Evolutionary conservation across 1,139 yeast species (phyloP).

Genomic region (Saccharomycopsis phalli): DNA sequence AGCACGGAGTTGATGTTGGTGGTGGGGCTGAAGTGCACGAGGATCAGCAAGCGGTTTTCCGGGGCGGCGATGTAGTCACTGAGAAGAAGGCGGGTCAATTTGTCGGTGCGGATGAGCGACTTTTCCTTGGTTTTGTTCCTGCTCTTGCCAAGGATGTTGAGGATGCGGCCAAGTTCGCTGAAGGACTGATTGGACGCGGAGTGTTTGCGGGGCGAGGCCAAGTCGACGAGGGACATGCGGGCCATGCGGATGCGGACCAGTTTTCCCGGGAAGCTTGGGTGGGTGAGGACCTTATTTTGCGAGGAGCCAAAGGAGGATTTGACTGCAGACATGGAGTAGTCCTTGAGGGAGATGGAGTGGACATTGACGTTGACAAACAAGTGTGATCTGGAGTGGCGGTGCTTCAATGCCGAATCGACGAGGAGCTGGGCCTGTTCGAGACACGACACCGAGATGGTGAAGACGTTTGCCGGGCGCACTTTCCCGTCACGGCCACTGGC

Average conservation of each 20-base stretch:
- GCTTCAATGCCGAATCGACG: conserved; percentile 20
- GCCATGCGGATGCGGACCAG: conserved; percentile 22
- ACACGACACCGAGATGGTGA: conserved; percentile 28
- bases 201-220: conserved; percentile 46
- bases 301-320: conserved; percentile 6
- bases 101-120: conserved; percentile 36
- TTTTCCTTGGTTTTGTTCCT: conserved; percentile 28
- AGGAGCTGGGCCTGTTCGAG: conserved; percentile 26
- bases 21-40: conserved; percentile 14
- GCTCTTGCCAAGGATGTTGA: conserved; percentile 31
- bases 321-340: conserved; percentile 1
- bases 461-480: conserved; percentile 30
- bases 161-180: conserved; percentile 40
- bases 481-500: conserved; percentile 30
- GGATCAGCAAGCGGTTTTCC: conserved; percentile 17
- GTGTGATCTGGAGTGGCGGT: conserved; percentile 32
- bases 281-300: conserved; percentile 8
- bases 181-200: conserved; percentile 37
- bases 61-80: conserved; percentile 34
- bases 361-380: conserved; percentile 31
- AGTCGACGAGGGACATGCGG: conserved; percentile 38
- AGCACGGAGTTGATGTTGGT: conserved; percentile 9
- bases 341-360: conserved; percentile 19
- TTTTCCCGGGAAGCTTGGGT: conserved; percentile 11
- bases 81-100: conserved; percentile 38